These are phyloP conservation scores for Brassica nigra DNA, from an alignment of 345 rosid genomes.

Conservation along the genomic window DNA sequence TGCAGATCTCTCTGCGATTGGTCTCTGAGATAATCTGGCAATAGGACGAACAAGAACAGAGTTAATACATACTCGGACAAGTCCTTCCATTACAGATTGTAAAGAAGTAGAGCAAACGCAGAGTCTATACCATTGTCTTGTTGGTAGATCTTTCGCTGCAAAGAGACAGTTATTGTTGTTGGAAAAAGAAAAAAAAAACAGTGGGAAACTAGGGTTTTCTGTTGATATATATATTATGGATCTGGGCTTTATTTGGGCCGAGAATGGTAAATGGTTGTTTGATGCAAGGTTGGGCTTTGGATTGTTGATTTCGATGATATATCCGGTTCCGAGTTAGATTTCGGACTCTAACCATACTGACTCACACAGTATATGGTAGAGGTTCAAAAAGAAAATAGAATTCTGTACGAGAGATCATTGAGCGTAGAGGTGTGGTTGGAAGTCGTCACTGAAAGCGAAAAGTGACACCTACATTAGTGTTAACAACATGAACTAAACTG, in stretches of 20 bases:
- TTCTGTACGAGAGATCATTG: background rate
- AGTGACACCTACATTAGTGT: background rate
- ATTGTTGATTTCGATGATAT: background rate
- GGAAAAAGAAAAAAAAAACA: background rate
- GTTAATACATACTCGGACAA: background rate
- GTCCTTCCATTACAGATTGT: background rate
- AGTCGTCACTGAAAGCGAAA: background rate
- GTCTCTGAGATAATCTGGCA: constrained; percentile 42
- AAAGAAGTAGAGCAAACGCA: constrained; percentile 2
- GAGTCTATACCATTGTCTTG: constrained; percentile 32
- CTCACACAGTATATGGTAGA: background rate
- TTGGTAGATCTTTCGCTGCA: constrained; percentile 19
- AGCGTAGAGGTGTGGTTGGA: background rate
- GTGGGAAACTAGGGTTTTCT: constrained; percentile 14
- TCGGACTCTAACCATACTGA: background rate
- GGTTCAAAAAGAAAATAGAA: background rate
- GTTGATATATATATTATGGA: background rate
- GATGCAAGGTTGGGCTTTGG: constrained; percentile 1
- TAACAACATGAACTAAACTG: background rate
- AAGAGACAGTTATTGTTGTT: background rate
- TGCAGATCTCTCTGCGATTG: constrained; percentile 55
- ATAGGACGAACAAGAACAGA: background rate
- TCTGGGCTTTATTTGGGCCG: constrained; percentile 28
- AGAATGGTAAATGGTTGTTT: background rate
- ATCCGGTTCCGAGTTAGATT: constrained; percentile 8